Evolutionary conservation across 371 early-diverging fungal species (phyloP).

Genomic region (Actinomortierella wolfii): DNA sequence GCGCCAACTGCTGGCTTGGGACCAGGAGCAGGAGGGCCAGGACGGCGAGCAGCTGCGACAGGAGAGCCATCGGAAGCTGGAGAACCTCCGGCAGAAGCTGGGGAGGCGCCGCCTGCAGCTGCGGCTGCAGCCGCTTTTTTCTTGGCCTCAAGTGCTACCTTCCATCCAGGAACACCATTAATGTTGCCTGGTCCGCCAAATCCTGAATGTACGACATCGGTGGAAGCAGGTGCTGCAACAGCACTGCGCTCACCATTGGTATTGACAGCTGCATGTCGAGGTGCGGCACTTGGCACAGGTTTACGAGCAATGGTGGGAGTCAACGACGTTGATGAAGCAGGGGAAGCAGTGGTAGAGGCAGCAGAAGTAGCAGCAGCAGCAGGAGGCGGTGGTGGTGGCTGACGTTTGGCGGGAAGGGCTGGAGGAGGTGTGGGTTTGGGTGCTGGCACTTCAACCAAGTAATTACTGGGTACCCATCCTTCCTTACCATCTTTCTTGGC

Average conservation of each 20-base stretch:
- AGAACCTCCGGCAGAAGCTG: not conserved
- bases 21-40: constrained; percentile 52
- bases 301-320: not conserved
- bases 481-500: constrained; percentile 73
- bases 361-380: constrained; percentile 34
- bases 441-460: constrained; percentile 65
- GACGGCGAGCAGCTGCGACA: constrained; percentile 53
- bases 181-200: constrained; percentile 45
- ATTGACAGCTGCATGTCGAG: constrained; percentile 14
- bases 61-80: constrained; percentile 46
- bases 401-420: constrained; percentile 55
- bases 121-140: constrained; percentile 42
- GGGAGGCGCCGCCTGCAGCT: constrained; percentile 24
- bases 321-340: not conserved
- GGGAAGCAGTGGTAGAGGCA: constrained; percentile 3
- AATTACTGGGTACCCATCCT: constrained; percentile 89
- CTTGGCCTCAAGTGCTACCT: constrained; percentile 46
- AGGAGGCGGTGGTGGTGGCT: constrained; percentile 50
- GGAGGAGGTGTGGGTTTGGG: constrained; percentile 61
- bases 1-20: constrained; percentile 56
- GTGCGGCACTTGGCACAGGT: constrained; percentile 4
- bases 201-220: constrained; percentile 29
- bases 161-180: constrained; percentile 46
- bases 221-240: constrained; percentile 26
- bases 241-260: constrained; percentile 17